These are phyloP conservation scores for Cordyceps javanica DNA, from an alignment of 2,329 filamentous ascomycete genomes.

Conservation along the genomic window DNA sequence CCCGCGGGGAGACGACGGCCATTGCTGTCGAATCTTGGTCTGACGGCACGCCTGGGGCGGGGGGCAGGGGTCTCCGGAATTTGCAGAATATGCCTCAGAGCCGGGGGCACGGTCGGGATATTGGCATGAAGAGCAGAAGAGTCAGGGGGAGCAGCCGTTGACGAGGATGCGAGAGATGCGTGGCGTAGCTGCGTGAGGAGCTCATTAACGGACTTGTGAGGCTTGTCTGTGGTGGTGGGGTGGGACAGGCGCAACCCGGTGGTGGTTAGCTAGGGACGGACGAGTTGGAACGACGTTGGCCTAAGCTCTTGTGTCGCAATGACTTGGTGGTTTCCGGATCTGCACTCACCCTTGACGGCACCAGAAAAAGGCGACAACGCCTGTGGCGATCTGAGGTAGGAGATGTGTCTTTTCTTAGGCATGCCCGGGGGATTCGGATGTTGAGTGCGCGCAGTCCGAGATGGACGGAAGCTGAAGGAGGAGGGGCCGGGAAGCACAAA, in stretches of 20 bases:
- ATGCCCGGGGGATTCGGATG: slow-evolving; percentile 32
- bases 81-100: slow-evolving; percentile 52
- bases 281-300: not conserved
- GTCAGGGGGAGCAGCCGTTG: slow-evolving; percentile 20
- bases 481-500: not conserved
- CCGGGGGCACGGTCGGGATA: slow-evolving; percentile 51
- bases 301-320: not conserved
- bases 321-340: slow-evolving; percentile 21
- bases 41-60: slow-evolving; percentile 38
- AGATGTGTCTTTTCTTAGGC: slow-evolving; percentile 58
- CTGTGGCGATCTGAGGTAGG: slow-evolving; percentile 50
- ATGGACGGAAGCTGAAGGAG: not conserved
- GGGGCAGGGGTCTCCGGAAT: slow-evolving; percentile 52
- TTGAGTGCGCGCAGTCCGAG: not conserved
- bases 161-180: slow-evolving; percentile 26
- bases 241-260: not conserved
- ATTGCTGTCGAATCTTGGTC: slow-evolving; percentile 36
- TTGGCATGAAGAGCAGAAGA: slow-evolving; percentile 22
- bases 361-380: slow-evolving; percentile 39
- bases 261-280: slow-evolving; percentile 19
- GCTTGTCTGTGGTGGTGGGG: slow-evolving; percentile 24
- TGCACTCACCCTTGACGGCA: slow-evolving; percentile 1
- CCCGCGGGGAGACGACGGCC: slow-evolving; percentile 51
- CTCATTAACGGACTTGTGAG: slow-evolving; percentile 48
- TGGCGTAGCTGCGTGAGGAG: slow-evolving; percentile 52